phyloP scores from a whole-genome alignment of 257 asterid genomes.

The Nicotiana noctiflora region DNA sequence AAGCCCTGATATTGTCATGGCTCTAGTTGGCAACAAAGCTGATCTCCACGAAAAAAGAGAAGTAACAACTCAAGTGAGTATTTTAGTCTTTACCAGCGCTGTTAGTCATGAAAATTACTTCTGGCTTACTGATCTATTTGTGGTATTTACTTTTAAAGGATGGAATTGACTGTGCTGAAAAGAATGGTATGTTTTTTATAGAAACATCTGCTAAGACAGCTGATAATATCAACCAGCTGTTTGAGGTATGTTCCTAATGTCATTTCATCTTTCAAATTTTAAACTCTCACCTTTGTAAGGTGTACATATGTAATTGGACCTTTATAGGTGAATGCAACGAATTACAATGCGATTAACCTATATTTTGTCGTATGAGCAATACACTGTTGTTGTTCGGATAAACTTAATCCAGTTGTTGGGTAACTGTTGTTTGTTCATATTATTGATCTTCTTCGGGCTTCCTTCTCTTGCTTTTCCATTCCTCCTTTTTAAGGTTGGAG shows the following conservation, averaged over 20 bases:
- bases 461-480: background rate
- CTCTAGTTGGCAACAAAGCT: slow-evolving; percentile 96
- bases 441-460: background rate
- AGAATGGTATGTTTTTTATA: slow-evolving; percentile 92
- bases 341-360: background rate
- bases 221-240: slow-evolving; percentile 95
- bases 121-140: background rate
- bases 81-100: background rate
- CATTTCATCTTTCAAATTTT: background rate
- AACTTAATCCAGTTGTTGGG: background rate
- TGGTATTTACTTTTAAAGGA: slow-evolving; percentile 38
- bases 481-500: background rate
- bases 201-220: slow-evolving; percentile 99
- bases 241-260: slow-evolving; percentile 54
- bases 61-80: slow-evolving; percentile 71
- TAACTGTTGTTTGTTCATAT: background rate
- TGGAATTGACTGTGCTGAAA: slow-evolving; percentile 79
- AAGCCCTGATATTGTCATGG: slow-evolving; percentile 91
- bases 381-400: background rate
- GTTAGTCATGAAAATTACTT: background rate
- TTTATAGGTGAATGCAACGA: background rate
- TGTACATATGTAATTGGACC: background rate
- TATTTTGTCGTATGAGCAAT: background rate
- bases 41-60: slow-evolving; percentile 89
- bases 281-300: background rate